Evolutionary conservation across 257 asterid species (phyloP).

Genomic region (Coffea eugenioides): DNA sequence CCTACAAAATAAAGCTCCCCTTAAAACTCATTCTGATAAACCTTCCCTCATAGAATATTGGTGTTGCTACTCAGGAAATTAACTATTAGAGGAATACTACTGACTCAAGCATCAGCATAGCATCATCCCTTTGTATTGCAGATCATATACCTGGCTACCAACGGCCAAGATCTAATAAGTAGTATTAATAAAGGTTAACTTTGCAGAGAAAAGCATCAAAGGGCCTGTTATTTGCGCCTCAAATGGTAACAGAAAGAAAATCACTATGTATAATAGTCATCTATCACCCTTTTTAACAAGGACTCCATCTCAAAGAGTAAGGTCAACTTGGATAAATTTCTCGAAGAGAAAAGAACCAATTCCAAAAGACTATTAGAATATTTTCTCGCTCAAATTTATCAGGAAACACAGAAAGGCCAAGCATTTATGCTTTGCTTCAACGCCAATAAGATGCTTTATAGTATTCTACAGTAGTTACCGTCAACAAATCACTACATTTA

Average conservation of each 20-base stretch:
- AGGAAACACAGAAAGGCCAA: neutral
- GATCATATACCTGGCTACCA: constrained; percentile 5
- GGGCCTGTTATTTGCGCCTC: neutral
- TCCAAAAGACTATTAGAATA: neutral
- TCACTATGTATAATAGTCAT: neutral
- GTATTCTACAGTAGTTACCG: neutral
- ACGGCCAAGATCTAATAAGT: neutral
- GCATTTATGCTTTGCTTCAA: constrained; percentile 18
- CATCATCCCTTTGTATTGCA: neutral
- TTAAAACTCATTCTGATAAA: neutral
- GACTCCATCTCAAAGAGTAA: neutral
- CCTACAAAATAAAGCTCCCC: too few relatives aligned
- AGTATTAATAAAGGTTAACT: neutral
- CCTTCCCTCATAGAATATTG: neutral
- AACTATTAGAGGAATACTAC: neutral
- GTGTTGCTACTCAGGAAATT: neutral
- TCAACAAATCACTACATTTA: constrained; percentile 1
- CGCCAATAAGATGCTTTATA: constrained; percentile 2
- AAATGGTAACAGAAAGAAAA: neutral
- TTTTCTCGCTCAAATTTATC: neutral
- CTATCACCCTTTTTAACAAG: neutral
- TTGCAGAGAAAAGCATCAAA: too few relatives aligned
- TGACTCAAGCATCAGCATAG: neutral
- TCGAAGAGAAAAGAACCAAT: constrained; percentile 8
- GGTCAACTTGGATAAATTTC: constrained; percentile 11